Evolutionary conservation across 139 green algal genomes (phyloP).

Genomic region (Ettlia oleoabundans): DNA sequence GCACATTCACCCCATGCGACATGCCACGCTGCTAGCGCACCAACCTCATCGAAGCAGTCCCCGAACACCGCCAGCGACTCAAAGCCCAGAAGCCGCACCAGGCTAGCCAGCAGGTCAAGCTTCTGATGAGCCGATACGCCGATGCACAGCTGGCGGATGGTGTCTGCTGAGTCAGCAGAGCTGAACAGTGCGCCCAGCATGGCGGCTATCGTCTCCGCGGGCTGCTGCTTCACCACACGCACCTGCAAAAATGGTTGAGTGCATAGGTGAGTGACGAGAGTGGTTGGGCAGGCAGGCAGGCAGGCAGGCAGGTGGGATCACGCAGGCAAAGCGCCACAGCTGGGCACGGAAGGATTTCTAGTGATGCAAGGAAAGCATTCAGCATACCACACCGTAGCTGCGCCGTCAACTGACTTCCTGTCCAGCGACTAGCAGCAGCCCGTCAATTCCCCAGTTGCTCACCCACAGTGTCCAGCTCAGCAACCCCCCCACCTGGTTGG

Average conservation of each 20-base stretch:
- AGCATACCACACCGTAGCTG: too few species aligned
- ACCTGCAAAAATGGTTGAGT: constrained; percentile 48
- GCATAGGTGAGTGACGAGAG: not conserved
- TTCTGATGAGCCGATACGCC: constrained; percentile 87
- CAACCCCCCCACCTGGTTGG: constrained; percentile 14
- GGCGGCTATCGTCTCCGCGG: constrained; percentile 51
- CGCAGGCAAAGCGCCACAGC: too few species aligned
- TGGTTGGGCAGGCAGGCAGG: not conserved
- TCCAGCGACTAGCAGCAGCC: not conserved
- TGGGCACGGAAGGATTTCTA: too few species aligned
- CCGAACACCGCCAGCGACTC: constrained; percentile 88
- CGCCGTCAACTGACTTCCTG: not conserved
- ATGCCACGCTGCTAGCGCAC: not conserved
- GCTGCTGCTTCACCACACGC: constrained; percentile 74
- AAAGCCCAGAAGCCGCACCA: constrained; percentile 81
- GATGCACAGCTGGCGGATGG: constrained; percentile 60
- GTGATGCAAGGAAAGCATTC: too few species aligned
- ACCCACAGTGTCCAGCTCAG: not conserved
- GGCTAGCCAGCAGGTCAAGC: constrained; percentile 77
- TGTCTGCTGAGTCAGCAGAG: constrained; percentile 59
- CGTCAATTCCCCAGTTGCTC: not conserved
- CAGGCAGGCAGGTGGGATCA: too few species aligned
- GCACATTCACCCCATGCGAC: not conserved
- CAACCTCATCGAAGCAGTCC: constrained; percentile 91
- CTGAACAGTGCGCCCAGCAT: constrained; percentile 60